Evolutionary conservation across 805 yeast genomes (phyloP).

Genomic region (Sungouiozyma intestinalis): DNA sequence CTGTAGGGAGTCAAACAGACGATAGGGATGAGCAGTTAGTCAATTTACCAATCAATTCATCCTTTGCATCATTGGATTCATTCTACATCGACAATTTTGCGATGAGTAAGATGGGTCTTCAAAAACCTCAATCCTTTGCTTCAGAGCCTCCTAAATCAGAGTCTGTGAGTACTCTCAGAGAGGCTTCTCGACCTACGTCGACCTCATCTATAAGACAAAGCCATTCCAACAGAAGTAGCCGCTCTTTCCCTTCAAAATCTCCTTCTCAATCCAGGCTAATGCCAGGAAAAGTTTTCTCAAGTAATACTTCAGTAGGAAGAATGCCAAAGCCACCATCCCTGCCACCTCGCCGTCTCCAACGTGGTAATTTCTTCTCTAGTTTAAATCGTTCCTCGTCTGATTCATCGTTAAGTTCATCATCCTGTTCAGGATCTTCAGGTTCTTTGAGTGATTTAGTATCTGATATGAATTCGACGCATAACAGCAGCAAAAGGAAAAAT

Average conservation of each 20-base stretch:
- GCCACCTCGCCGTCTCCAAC: constrained; percentile 2
- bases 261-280: constrained; percentile 1
- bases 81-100: constrained; percentile 48
- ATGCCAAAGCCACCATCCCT: neutral
- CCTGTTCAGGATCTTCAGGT: neutral
- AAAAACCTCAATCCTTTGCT: neutral
- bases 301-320: constrained; percentile 6
- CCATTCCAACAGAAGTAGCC: neutral
- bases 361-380: constrained; percentile 4
- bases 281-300: constrained; percentile 5
- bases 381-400: constrained; percentile 4
- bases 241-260: neutral
- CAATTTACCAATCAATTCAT: constrained; percentile 57
- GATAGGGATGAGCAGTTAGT: constrained; percentile 36
- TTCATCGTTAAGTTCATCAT: neutral
- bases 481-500: neutral
- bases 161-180: neutral
- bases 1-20: neutral
- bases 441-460: neutral
- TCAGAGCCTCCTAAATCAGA: neutral
- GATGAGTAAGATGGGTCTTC: constrained; percentile 15
- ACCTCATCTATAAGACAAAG: neutral
- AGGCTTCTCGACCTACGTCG: neutral
- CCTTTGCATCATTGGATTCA: constrained; percentile 65
- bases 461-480: neutral